Percentiles rank a stretch among this genome's conserved stretches.
Evolutionary conservation across 345 rosid genomes (phyloP).

Genomic region (Orychophragmus violaceus): DNA sequence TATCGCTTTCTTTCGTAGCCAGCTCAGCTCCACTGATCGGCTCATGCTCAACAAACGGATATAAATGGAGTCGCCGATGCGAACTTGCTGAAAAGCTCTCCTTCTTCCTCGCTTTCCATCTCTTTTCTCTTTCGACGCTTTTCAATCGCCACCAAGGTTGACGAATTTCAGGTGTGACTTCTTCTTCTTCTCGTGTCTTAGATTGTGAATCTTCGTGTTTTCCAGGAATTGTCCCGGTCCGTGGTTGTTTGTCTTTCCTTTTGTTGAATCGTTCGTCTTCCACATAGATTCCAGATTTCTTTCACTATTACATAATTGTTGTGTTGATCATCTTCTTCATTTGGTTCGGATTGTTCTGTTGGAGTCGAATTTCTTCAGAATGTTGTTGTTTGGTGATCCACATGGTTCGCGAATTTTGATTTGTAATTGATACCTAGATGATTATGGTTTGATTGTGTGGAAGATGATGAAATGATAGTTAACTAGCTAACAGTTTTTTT

Average conservation of each 20-base stretch:
- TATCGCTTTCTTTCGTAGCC: constrained; percentile 7
- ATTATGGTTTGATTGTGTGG: background rate
- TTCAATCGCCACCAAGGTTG: background rate
- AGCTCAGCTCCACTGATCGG: constrained; percentile 31
- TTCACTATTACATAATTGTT: background rate
- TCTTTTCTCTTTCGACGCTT: background rate
- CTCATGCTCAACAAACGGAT: constrained; percentile 9
- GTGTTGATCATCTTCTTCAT: background rate
- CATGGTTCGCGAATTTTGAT: background rate
- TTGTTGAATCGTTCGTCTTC: background rate
- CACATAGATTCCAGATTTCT: background rate
- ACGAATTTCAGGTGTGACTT: constrained; percentile 11
- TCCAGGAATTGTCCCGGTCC: background rate
- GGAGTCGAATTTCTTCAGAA: background rate
- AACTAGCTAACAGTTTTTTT: too few relatives aligned
- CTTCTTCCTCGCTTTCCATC: background rate
- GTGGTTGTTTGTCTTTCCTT: background rate
- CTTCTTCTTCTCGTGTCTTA: background rate
- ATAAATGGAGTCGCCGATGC: constrained; percentile 15
- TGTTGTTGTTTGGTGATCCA: background rate
- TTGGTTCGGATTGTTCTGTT: background rate
- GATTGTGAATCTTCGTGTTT: background rate
- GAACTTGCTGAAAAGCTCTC: background rate
- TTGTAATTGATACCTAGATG: background rate
- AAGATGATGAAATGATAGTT: too few relatives aligned